Evolutionary conservation across 371 early-diverging fungal genomes (phyloP).

Genomic region (Mortierella sp.): DNA sequence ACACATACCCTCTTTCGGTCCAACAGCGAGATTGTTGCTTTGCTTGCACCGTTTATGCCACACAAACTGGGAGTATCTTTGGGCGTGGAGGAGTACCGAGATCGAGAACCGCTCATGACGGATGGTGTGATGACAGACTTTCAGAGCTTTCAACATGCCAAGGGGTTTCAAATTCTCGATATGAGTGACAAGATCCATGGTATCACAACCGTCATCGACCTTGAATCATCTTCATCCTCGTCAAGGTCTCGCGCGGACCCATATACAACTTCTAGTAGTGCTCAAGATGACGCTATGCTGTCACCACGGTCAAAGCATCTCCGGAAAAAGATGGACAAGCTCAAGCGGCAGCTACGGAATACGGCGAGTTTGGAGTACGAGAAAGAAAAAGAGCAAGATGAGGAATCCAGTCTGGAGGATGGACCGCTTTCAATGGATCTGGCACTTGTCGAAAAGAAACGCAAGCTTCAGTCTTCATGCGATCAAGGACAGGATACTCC

Average conservation of each 20-base stretch:
- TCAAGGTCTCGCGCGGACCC: neutral
- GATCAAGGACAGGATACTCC: constrained; percentile 29
- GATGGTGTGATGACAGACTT: constrained; percentile 46
- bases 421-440: constrained; percentile 48
- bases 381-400: neutral
- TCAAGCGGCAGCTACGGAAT: constrained; percentile 36
- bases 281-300: constrained; percentile 4
- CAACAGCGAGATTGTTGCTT: constrained; percentile 22
- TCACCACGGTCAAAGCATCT: constrained; percentile 51
- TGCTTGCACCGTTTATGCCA: constrained; percentile 25
- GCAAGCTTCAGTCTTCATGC: constrained; percentile 33
- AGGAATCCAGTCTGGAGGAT: constrained; percentile 32
- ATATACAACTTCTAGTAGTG: neutral
- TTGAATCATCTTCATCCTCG: neutral
- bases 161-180: constrained; percentile 37
- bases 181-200: constrained; percentile 23
- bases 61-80: neutral
- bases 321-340: constrained; percentile 31
- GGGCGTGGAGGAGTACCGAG: constrained; percentile 17
- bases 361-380: constrained; percentile 40
- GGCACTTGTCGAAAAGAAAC: constrained; percentile 35
- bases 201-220: neutral
- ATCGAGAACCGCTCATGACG: constrained; percentile 8
- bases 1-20: constrained; percentile 25
- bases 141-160: constrained; percentile 39